Evolutionary conservation across 2,329 filamentous ascomycete genomes (phyloP).

Genomic region (Thelonectria discophora): DNA sequence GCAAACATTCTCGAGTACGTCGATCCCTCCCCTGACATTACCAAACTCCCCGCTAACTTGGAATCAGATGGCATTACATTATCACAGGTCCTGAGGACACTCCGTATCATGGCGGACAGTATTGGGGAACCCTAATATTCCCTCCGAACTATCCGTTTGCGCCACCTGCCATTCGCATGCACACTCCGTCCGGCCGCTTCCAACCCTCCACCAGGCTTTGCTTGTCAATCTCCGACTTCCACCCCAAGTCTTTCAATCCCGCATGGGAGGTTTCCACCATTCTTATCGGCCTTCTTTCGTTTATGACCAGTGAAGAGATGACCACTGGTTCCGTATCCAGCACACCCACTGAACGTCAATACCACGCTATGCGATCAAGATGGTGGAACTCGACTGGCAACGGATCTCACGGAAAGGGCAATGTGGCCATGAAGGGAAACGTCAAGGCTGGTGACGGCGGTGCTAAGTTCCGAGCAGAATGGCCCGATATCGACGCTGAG

Average conservation of each 20-base stretch:
- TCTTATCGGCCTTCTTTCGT: slow-evolving; percentile 89
- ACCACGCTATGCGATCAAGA: slow-evolving; percentile 78
- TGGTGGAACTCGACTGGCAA: slow-evolving; percentile 99
- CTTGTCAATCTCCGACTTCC: slow-evolving; percentile 96
- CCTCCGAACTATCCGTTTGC: slow-evolving; percentile 97
- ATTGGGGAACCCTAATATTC: slow-evolving; percentile 97
- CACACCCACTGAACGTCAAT: slow-evolving; percentile 78
- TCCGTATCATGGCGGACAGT: slow-evolving; percentile 93
- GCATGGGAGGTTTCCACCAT: slow-evolving; percentile 99
- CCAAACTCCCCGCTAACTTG: slow-evolving; percentile 23
- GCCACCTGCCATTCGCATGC: slow-evolving; percentile 97
- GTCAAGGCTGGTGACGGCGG: slow-evolving; percentile 94
- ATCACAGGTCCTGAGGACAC: slow-evolving; percentile 94
- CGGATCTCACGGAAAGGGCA: slow-evolving; percentile 70
- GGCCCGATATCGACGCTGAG: slow-evolving; percentile 87
- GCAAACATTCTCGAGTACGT: slow-evolving; percentile 87
- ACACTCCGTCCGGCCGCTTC: slow-evolving; percentile 95
- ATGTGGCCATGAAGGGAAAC: slow-evolving; percentile 72
- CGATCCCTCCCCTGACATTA: slow-evolving; percentile 29
- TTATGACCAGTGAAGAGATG: slow-evolving; percentile 99
- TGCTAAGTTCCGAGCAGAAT: slow-evolving; percentile 87
- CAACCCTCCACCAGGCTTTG: slow-evolving; percentile 92
- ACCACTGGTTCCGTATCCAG: slow-evolving; percentile 90
- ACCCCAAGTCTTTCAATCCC: slow-evolving; percentile 97
- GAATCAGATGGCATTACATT: slow-evolving; percentile 85